Percentiles rank a stretch among this genome's conserved stretches.
phyloP scores from a whole-genome alignment of 2,329 filamentous ascomycete genomes.

The Paecilomyces dactylethromorphus region DNA sequence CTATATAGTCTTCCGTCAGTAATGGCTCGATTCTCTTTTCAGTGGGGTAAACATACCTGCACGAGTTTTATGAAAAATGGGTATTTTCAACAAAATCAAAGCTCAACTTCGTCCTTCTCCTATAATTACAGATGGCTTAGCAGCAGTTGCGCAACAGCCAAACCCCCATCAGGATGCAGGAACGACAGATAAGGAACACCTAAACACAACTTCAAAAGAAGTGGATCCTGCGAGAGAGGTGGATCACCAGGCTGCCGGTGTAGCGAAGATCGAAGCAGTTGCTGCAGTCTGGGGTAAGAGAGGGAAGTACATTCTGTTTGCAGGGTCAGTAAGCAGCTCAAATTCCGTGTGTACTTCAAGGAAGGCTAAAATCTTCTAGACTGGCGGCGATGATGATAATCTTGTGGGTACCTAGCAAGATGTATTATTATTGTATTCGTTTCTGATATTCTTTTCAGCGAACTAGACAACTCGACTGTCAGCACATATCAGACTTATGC shows the following conservation, averaged over 20 bases:
- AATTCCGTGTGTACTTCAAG: neutral
- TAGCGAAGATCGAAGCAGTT: slow-evolving; percentile 22
- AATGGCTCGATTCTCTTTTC: neutral
- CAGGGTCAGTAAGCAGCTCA: slow-evolving; percentile 12
- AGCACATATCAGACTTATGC: slow-evolving; percentile 37
- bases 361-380: slow-evolving; percentile 5
- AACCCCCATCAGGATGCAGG: neutral
- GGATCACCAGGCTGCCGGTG: slow-evolving; percentile 10
- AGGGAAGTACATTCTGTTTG: slow-evolving; percentile 22
- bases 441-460: slow-evolving; percentile 13
- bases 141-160: neutral
- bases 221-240: neutral
- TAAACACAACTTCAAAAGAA: slow-evolving; percentile 5
- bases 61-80: neutral
- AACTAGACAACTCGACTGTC: slow-evolving; percentile 31
- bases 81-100: neutral
- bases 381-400: slow-evolving; percentile 24
- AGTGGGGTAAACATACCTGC: neutral
- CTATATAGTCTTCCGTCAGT: neutral
- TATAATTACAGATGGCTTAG: neutral
- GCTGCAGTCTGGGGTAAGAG: slow-evolving; percentile 22
- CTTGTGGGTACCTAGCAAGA: slow-evolving; percentile 14
- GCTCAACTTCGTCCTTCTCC: neutral
- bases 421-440: neutral
- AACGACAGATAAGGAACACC: slow-evolving; percentile 3